Evolutionary conservation across 257 asterid genomes (phyloP).

Genomic region (Thymus quinquecostatus): DNA sequence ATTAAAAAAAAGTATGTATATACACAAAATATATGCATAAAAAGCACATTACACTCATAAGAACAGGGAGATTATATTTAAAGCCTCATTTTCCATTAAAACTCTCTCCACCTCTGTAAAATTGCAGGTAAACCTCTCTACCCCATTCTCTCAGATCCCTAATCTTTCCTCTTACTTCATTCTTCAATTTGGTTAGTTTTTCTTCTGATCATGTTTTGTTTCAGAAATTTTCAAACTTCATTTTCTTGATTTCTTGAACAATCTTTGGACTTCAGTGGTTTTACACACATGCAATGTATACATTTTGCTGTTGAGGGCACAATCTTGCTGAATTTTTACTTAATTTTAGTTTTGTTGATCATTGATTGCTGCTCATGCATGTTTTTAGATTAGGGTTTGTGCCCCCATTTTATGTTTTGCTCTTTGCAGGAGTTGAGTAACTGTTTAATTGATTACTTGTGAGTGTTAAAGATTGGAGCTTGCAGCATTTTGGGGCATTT

Average conservation of each 20-base stretch:
- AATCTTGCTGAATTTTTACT: constrained; percentile 39
- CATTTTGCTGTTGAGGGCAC: constrained; percentile 30
- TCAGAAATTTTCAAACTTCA: background rate
- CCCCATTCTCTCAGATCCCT: constrained; percentile 34
- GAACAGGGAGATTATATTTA: constrained; percentile 20
- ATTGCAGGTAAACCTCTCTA: constrained; percentile 31
- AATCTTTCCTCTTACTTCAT: constrained; percentile 30
- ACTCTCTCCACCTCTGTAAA: constrained; percentile 40
- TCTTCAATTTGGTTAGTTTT: constrained; percentile 37
- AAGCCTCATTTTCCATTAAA: constrained; percentile 41
- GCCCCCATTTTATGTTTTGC: constrained; percentile 18
- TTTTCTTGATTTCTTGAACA: constrained; percentile 5
- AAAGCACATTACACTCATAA: background rate
- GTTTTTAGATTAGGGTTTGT: constrained; percentile 42
- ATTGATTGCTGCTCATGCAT: constrained; percentile 33
- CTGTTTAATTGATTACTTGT: constrained; percentile 30
- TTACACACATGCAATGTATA: constrained; percentile 34
- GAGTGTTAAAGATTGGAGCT: constrained; percentile 42
- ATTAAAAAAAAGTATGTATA: too few relatives aligned
- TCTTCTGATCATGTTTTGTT: background rate
- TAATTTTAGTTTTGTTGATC: constrained; percentile 38
- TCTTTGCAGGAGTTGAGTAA: constrained; percentile 37
- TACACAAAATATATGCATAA: background rate
- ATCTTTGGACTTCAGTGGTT: constrained; percentile 24
- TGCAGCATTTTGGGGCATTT: constrained; percentile 42